Conservation (phyloP, 306 rosid species). For the Prunus armeniaca region DNA sequence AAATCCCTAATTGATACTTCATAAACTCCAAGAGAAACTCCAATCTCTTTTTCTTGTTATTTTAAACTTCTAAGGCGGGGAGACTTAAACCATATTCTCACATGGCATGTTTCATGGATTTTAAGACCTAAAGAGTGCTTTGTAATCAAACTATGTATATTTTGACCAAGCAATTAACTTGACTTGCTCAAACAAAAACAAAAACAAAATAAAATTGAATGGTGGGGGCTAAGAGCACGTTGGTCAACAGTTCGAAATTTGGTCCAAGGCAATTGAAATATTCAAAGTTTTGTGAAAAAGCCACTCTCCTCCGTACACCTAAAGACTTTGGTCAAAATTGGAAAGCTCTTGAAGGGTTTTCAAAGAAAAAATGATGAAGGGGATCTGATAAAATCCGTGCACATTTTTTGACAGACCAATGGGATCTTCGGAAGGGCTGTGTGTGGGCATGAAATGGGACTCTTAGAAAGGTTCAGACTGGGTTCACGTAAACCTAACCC, state of each 20-base stretch:
- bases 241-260: background rate
- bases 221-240: background rate
- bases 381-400: background rate
- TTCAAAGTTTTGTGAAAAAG: background rate
- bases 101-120: constrained; percentile 8
- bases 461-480: background rate
- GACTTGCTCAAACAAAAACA: background rate
- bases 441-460: background rate
- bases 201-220: too few relatives aligned
- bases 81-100: background rate
- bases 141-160: background rate
- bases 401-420: background rate
- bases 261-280: background rate
- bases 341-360: background rate
- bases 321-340: background rate
- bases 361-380: background rate
- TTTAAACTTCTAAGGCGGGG: background rate
- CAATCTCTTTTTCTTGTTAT: background rate
- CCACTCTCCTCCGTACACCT: background rate
- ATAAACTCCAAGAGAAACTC: background rate
- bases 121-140: background rate
- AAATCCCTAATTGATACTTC: too few relatives aligned
- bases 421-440: background rate
- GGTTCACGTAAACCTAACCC: background rate
- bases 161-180: background rate